phyloP scores from a whole-genome alignment of 2,329 filamentous ascomycete genomes.

The Aspergillus niger region DNA sequence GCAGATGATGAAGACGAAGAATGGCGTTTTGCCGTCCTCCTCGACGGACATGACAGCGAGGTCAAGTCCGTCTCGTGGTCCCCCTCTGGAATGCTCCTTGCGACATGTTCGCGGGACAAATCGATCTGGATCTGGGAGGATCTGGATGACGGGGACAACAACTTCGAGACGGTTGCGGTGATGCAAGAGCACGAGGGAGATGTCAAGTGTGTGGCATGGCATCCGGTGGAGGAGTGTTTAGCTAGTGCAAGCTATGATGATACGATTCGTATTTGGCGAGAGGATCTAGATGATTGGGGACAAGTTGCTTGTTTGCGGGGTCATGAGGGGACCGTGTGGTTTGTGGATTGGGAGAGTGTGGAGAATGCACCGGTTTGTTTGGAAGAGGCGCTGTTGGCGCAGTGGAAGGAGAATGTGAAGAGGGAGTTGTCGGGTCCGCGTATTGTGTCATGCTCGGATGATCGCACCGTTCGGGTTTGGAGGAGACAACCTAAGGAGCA shows the following conservation, averaged over 20 bases:
- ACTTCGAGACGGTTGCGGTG: constrained; percentile 95
- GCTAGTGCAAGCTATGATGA: constrained; percentile 95
- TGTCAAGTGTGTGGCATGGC: constrained; percentile 93
- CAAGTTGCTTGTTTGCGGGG: constrained; percentile 80
- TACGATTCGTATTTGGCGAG: constrained; percentile 82
- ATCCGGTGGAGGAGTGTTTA: constrained; percentile 75
- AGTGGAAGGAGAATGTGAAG: constrained; percentile 32
- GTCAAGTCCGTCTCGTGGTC: constrained; percentile 76
- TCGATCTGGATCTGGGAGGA: constrained; percentile 99
- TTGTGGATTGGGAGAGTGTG: constrained; percentile 65
- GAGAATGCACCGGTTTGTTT: neutral
- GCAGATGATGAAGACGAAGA: constrained; percentile 71
- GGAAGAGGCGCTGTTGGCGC: neutral
- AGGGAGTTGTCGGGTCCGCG: constrained; percentile 51
- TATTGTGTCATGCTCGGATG: constrained; percentile 82
- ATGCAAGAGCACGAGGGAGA: constrained; percentile 93
- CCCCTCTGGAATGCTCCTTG: constrained; percentile 72
- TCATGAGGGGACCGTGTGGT: constrained; percentile 88
- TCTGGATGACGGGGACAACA: constrained; percentile 78
- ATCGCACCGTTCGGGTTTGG: constrained; percentile 80
- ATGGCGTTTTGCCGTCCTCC: constrained; percentile 87
- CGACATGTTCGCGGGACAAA: constrained; percentile 90
- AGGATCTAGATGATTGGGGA: constrained; percentile 92
- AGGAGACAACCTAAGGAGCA: constrained; percentile 56
- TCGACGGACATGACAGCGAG: constrained; percentile 94